Percentiles rank a stretch among this genome's conserved stretches.
These are phyloP conservation scores for Rhizophagus prolifer DNA, from an alignment of 192 early-diverging fungal genomes.

Conservation along the genomic window DNA sequence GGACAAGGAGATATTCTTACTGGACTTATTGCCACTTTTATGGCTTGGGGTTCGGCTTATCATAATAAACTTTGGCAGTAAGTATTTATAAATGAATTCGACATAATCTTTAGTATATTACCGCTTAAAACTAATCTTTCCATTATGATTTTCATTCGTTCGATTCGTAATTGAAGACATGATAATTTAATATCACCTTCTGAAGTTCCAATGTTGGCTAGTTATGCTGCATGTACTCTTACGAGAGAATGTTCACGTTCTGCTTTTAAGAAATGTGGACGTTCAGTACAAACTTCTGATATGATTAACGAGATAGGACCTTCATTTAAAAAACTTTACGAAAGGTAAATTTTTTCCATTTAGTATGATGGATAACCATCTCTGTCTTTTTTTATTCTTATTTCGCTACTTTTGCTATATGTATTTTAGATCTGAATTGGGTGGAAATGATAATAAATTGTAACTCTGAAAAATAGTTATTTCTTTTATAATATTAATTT, in stretches of 20 bases:
- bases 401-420: no score
- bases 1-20: constrained; percentile 95
- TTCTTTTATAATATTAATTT: not conserved
- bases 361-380: no score
- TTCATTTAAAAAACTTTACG: constrained; percentile 30
- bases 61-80: constrained; percentile 59
- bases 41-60: constrained; percentile 82
- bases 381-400: no score
- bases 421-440: no score
- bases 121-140: not conserved
- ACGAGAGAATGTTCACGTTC: constrained; percentile 50
- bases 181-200: constrained; percentile 34
- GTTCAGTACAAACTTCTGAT: constrained; percentile 61
- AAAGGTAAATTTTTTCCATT: not conserved
- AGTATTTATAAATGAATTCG: constrained; percentile 27
- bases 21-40: constrained; percentile 78
- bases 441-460: no score
- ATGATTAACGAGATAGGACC: constrained; percentile 61
- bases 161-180: constrained; percentile 30
- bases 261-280: constrained; percentile 62
- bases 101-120: not conserved
- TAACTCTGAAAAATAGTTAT: no score
- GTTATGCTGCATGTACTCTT: constrained; percentile 63
- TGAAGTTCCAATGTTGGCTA: constrained; percentile 59
- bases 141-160: constrained; percentile 3